phyloP scores from a whole-genome alignment of 257 asterid species.

The Nicotiana tabacum region DNA sequence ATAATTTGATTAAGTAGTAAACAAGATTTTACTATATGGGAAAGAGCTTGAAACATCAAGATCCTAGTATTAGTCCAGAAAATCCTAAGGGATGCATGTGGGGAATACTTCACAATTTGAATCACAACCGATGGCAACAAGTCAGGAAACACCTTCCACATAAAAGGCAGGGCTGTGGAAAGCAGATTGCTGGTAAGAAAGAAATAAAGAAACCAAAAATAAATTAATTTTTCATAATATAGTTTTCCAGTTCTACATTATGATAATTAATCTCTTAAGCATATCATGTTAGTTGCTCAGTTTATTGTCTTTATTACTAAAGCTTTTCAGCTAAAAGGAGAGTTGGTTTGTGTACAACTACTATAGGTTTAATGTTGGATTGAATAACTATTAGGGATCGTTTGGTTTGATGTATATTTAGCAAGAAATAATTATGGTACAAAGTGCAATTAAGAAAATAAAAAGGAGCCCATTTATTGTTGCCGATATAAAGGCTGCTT shows the following conservation, averaged over 20 bases:
- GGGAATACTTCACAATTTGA: slow-evolving; percentile 58
- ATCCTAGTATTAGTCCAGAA: slow-evolving; percentile 23
- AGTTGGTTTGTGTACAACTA: background rate
- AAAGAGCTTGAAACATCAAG: slow-evolving; percentile 32
- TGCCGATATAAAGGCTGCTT: too few species aligned
- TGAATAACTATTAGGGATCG: background rate
- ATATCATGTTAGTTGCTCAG: background rate
- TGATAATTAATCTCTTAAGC: background rate
- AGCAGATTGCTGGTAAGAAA: slow-evolving; percentile 27
- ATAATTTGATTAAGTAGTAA: too few species aligned
- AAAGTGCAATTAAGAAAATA: too few species aligned
- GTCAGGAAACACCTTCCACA: slow-evolving; percentile 55
- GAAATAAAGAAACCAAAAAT: background rate
- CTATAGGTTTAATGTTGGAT: background rate
- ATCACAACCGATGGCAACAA: slow-evolving; percentile 34
- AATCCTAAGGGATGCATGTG: slow-evolving; percentile 52
- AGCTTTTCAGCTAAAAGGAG: background rate
- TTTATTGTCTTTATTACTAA: background rate
- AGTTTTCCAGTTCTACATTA: background rate
- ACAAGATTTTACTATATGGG: slow-evolving; percentile 23
- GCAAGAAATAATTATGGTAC: too few species aligned
- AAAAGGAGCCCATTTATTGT: too few species aligned
- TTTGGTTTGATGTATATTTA: too few species aligned
- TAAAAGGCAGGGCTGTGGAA: slow-evolving; percentile 24
- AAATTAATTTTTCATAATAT: background rate